Percentiles rank a stretch among this genome's conserved stretches.
These are phyloP conservation scores for Sclerotinia spermophila DNA, from an alignment of 2,329 filamentous ascomycete genomes.

Conservation along the genomic window DNA sequence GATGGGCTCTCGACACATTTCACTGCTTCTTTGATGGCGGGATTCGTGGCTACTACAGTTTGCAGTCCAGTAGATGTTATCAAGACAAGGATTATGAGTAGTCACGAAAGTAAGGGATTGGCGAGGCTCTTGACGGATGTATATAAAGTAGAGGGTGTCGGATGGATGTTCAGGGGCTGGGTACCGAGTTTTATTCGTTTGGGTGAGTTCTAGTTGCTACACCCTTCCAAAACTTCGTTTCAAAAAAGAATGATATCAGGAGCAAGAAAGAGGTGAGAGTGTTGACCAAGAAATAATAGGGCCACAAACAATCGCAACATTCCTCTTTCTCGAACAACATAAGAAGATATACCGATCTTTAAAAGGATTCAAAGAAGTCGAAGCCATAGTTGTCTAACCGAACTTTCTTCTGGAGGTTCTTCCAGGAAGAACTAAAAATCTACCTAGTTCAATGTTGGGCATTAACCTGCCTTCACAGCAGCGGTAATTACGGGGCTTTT, in stretches of 20 bases:
- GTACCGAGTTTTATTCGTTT: conserved; percentile 69
- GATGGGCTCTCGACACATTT: conserved; percentile 77
- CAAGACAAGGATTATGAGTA: conserved; percentile 84
- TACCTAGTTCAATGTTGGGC: background rate
- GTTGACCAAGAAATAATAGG: conserved; percentile 37
- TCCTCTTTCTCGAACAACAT: conserved; percentile 82
- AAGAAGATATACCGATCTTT: conserved; percentile 68
- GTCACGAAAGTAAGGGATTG: conserved; percentile 52
- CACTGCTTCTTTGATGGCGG: conserved; percentile 70
- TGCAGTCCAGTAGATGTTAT: conserved; percentile 85
- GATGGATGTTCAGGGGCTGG: conserved; percentile 90
- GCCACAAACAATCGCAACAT: conserved; percentile 82
- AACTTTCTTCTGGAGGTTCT: background rate
- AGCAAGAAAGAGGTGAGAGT: background rate
- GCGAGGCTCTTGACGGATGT: conserved; percentile 61
- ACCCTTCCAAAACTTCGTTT: background rate
- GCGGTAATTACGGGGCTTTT: background rate
- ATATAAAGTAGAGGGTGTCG: conserved; percentile 65
- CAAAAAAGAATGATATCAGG: background rate
- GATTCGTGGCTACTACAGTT: conserved; percentile 78
- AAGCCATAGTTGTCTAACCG: conserved; percentile 18
- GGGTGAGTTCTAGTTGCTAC: conserved; percentile 5
- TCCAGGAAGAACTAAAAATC: background rate
- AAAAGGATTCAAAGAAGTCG: conserved; percentile 33
- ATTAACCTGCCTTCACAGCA: background rate